Percentiles rank a stretch among this genome's conserved stretches.
Conservation (phyloP, 1,139 yeast species). For the Sugiyamaella xylanicola region DNA sequence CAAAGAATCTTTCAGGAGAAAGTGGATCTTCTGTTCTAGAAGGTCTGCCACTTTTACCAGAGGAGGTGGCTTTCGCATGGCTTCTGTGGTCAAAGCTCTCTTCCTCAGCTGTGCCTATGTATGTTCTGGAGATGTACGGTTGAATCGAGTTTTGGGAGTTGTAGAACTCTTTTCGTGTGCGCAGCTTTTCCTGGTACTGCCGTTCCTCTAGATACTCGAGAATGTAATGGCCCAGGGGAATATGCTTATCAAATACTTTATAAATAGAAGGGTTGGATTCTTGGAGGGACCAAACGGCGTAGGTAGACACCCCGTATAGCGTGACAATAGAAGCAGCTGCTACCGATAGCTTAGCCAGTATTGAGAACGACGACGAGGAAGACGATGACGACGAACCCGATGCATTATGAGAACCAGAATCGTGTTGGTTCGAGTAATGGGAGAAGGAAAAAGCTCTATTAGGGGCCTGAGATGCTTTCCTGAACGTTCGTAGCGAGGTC, state of each 20-base stretch:
- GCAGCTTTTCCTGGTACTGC: constrained; percentile 27
- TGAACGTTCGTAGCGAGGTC: neutral
- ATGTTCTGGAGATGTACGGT: constrained; percentile 29
- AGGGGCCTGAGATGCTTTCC: neutral
- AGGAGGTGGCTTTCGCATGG: constrained; percentile 18
- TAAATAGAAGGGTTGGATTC: constrained; percentile 22
- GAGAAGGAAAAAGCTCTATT: constrained; percentile 17
- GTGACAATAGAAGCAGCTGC: constrained; percentile 5
- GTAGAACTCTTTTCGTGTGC: constrained; percentile 27
- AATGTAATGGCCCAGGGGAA: constrained; percentile 32
- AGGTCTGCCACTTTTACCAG: neutral
- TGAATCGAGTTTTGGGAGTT: constrained; percentile 22
- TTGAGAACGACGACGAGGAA: neutral
- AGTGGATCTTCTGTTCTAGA: constrained; percentile 34
- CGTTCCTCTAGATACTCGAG: constrained; percentile 37
- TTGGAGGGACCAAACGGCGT: constrained; percentile 6
- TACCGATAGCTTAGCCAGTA: neutral
- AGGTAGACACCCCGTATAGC: constrained; percentile 4
- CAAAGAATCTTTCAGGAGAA: constrained; percentile 35
- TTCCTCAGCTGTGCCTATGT: constrained; percentile 11
- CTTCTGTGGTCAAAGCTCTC: constrained; percentile 21
- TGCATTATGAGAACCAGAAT: neutral
- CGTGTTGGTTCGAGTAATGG: constrained; percentile 6
- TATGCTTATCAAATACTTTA: constrained; percentile 30
- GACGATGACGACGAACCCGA: neutral